These are phyloP conservation scores for Megacollybia marginata DNA, from an alignment of 768 basidiomycete species.

Conservation along the genomic window DNA sequence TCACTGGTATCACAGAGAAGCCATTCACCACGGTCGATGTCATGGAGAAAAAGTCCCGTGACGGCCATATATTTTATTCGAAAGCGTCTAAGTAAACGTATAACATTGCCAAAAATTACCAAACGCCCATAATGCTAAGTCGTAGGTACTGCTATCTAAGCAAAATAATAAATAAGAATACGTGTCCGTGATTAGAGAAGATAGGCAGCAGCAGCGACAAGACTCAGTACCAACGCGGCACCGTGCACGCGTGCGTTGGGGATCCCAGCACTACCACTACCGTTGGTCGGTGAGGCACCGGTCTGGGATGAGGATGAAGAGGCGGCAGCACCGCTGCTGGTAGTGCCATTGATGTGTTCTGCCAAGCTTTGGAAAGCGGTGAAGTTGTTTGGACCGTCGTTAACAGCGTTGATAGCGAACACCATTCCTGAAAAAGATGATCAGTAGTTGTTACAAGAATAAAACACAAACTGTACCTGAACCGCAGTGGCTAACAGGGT, in stretches of 20 bases:
- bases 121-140: too few species aligned
- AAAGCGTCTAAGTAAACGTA: too few species aligned
- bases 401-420: slow-evolving; percentile 51
- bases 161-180: background rate
- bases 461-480: background rate
- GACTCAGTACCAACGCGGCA: background rate
- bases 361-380: slow-evolving; percentile 37
- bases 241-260: background rate
- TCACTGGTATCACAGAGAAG: slow-evolving; percentile 40
- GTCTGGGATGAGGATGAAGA: background rate
- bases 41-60: background rate
- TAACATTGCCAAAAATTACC: too few species aligned
- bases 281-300: background rate
- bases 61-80: too few species aligned
- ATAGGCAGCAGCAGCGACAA: background rate
- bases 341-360: slow-evolving; percentile 11
- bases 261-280: background rate
- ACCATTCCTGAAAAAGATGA: slow-evolving; percentile 46
- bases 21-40: slow-evolving; percentile 17
- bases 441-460: background rate
- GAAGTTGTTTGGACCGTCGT: slow-evolving; percentile 43
- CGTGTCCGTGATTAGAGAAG: background rate
- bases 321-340: slow-evolving; percentile 3
- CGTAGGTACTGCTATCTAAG: too few species aligned
- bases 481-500: slow-evolving; percentile 32